These are phyloP conservation scores for Lentinula lateritia DNA, from an alignment of 768 basidiomycete species.

Conservation along the genomic window DNA sequence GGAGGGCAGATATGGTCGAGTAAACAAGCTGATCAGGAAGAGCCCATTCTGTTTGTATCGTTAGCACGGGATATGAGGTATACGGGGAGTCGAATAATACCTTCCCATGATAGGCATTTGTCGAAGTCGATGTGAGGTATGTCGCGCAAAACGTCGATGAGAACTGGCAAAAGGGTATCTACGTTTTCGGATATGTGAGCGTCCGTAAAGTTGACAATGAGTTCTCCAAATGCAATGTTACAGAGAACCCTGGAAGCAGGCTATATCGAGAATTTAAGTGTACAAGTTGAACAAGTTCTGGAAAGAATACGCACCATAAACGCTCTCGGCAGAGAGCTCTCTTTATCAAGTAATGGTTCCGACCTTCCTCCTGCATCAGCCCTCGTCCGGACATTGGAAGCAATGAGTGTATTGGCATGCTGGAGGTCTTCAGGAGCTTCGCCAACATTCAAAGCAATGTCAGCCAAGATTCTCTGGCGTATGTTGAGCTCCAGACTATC, in stretches of 20 bases:
- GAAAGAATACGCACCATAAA: slow-evolving; percentile 50
- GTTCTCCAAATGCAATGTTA: slow-evolving; percentile 79
- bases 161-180: slow-evolving; percentile 48
- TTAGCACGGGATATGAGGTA: slow-evolving; percentile 6
- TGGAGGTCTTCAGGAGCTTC: slow-evolving; percentile 40
- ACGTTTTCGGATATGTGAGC: slow-evolving; percentile 44
- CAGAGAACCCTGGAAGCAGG: slow-evolving; percentile 68
- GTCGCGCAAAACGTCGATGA: slow-evolving; percentile 66
- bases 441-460: slow-evolving; percentile 58
- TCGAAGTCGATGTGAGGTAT: slow-evolving; percentile 77
- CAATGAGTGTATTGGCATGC: slow-evolving; percentile 51
- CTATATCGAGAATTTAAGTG: slow-evolving; percentile 29
- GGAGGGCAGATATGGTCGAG: slow-evolving; percentile 70
- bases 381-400: slow-evolving; percentile 52
- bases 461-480: slow-evolving; percentile 67
- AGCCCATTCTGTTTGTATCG: slow-evolving; percentile 61
- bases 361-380: slow-evolving; percentile 18
- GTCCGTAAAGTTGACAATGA: slow-evolving; percentile 61
- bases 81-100: slow-evolving; percentile 27
- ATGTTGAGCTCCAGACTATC: slow-evolving; percentile 73
- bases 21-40: slow-evolving; percentile 81
- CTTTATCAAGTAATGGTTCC: slow-evolving; percentile 18
- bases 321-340: slow-evolving; percentile 22
- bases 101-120: slow-evolving; percentile 72
- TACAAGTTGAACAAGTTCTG: background rate